These are phyloP conservation scores for Singerocomus rubriflavus DNA, from an alignment of 1,284 basidiomycete genomes.

Conservation along the genomic window DNA sequence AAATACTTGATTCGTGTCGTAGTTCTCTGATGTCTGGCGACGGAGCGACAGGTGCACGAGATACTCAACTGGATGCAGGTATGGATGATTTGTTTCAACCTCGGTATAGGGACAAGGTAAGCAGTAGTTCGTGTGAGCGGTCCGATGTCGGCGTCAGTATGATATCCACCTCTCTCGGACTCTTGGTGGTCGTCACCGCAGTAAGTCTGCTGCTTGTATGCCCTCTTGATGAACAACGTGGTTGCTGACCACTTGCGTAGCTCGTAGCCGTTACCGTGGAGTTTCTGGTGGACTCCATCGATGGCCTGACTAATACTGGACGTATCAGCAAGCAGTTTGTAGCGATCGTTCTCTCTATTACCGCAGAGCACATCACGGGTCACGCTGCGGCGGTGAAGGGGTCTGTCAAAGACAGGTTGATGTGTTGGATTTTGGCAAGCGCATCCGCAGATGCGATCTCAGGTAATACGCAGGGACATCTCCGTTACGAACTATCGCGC, in stretches of 20 bases:
- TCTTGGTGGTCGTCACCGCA: constrained; percentile 63
- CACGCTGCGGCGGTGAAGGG: constrained; percentile 56
- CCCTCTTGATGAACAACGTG: not conserved
- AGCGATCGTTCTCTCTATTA: constrained; percentile 81
- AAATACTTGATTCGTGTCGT: too few relatives aligned
- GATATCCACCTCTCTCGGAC: constrained; percentile 48
- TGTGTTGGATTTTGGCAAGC: too few relatives aligned
- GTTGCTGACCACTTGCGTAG: constrained; percentile 28
- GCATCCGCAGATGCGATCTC: too few relatives aligned
- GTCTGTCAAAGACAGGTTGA: constrained; percentile 75
- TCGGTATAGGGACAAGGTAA: too few relatives aligned
- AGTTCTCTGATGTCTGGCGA: too few relatives aligned
- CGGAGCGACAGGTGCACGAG: too few relatives aligned
- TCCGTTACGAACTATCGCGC: too few relatives aligned
- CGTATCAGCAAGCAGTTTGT: constrained; percentile 76
- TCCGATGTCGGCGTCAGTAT: too few relatives aligned
- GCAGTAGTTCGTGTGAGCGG: too few relatives aligned
- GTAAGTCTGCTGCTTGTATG: constrained; percentile 37
- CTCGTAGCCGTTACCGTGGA: constrained; percentile 76
- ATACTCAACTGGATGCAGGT: too few relatives aligned
- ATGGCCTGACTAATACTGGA: constrained; percentile 51
- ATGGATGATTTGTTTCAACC: too few relatives aligned
- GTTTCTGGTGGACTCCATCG: constrained; percentile 78
- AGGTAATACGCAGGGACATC: too few relatives aligned
- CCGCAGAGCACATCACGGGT: constrained; percentile 71